Evolutionary conservation across 1,284 basidiomycete genomes (phyloP).

Genomic region (Trichosporon coremiiforme): DNA sequence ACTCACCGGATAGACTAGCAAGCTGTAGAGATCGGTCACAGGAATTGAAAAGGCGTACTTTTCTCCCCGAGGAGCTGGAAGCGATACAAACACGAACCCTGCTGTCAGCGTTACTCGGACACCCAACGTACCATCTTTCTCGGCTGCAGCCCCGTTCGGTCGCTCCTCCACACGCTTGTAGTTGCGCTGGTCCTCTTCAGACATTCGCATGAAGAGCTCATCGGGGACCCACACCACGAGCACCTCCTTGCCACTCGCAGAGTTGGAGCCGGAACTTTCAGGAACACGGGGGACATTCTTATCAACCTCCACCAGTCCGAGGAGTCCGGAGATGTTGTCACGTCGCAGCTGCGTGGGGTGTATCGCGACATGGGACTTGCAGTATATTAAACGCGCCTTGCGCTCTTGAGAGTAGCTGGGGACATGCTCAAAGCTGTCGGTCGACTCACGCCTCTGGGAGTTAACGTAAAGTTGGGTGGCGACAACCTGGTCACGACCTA

Average conservation of each 20-base stretch:
- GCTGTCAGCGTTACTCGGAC: neutral
- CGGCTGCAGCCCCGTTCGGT: conserved; percentile 25
- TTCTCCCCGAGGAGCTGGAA: conserved; percentile 64
- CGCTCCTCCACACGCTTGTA: conserved; percentile 45
- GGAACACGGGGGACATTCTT: conserved; percentile 32
- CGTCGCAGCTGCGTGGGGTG: conserved; percentile 88
- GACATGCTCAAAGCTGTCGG: conserved; percentile 27
- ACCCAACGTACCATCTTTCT: conserved; percentile 49
- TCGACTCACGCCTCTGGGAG: neutral
- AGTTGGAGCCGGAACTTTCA: conserved; percentile 16
- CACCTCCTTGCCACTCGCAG: conserved; percentile 35
- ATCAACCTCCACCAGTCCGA: conserved; percentile 72
- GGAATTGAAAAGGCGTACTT: conserved; percentile 95
- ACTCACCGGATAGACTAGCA: conserved; percentile 73
- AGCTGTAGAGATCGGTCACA: conserved; percentile 82
- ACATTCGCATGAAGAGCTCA: conserved; percentile 49
- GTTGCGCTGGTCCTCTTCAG: conserved; percentile 48
- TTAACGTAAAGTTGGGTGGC: conserved; percentile 18
- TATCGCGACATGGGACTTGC: conserved; percentile 88
- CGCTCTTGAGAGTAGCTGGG: conserved; percentile 19
- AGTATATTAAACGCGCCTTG: conserved; percentile 67
- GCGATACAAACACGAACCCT: conserved; percentile 54
- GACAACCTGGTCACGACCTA: neutral
- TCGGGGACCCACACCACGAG: conserved; percentile 55
- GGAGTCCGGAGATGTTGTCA: conserved; percentile 92